Base-by-base conservation (phyloP, 2,329 filamentous ascomycete species). In the Paracorniculantispora psalliotae region DNA sequence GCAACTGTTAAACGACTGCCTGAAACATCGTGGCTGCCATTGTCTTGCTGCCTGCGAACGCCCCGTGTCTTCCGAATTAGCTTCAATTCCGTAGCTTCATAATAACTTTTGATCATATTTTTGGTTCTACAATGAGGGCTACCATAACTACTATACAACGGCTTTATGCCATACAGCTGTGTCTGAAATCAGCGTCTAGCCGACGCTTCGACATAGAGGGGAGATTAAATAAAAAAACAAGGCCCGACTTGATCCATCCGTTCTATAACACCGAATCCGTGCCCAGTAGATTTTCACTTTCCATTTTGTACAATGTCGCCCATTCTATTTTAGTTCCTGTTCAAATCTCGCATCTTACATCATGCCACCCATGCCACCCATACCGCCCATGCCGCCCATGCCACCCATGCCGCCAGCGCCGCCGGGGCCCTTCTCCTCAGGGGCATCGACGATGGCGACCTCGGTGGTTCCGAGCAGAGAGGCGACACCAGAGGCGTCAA, bases 391-490 rank as follows among this genome's bases (percentile, higher is more conserved):
- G 49, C 79, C 80, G 25, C 80, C 81, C 87, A 90, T 90, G 66
- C 84, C 85, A 44, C 84, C 85, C 82, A 86, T 86, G 63, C 84
- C 86, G 50, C 85, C 85, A 65, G 72, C 67, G 53, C 84, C 83
- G 53, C 80, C 77, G 62, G 82, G 79, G 68, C 85, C 83, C 88
- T 97, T 97, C 76, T 97, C 92, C 76, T 97, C 93, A 57, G 91
- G 84, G 57, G 93, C 94, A 75, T 99, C 94, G 54, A 97, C 92
- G 64, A 99, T 96, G 66, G 94, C 92, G 60, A 97, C 94, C 81
- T 99, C 94, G 62, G 94, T 99, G 65, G 94, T 99, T 73, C 94
- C 94, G 62, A 99, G 89, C 62, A 99, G 86, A 57, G 93, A 97
- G 57, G 94, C 94, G 69, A 99, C 94, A 78, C 94, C 94, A 72